A percentile compares a stretch with the other conserved stretches of the same genome.
phyloP scores from a whole-genome alignment of 2,329 filamentous ascomycete species.

The Furcasterigmium furcatum region DNA sequence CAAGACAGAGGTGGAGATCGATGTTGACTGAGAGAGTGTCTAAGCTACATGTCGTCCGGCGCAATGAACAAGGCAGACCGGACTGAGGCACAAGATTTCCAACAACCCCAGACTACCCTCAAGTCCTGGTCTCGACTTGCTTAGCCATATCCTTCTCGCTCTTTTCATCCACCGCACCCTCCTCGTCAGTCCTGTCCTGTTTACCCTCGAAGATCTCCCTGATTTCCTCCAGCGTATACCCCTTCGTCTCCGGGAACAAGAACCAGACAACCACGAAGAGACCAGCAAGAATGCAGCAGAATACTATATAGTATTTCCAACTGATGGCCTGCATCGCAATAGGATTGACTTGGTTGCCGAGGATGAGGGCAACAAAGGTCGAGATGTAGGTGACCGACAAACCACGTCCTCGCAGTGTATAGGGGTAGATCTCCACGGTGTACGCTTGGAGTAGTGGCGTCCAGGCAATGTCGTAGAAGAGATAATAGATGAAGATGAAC shows the following conservation, averaged over 20 bases:
- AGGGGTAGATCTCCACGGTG: constrained; percentile 21
- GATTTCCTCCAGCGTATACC: constrained; percentile 24
- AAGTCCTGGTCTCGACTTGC: too few relatives aligned
- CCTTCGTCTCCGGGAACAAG: constrained; percentile 30
- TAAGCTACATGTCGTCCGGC: too few relatives aligned
- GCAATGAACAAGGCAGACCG: too few relatives aligned
- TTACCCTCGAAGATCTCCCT: constrained; percentile 21
- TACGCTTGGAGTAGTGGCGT: constrained; percentile 26
- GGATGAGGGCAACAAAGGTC: constrained; percentile 15
- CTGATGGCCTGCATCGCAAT: constrained; percentile 30
- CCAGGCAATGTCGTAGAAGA: constrained; percentile 31
- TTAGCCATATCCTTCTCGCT: too few relatives aligned
- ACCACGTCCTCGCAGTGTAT: constrained; percentile 10
- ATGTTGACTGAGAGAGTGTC: too few relatives aligned
- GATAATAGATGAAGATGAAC: constrained; percentile 33
- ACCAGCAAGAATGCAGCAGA: constrained; percentile 26
- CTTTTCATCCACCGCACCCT: too few relatives aligned
- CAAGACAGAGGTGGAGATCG: too few relatives aligned
- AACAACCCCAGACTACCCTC: too few relatives aligned
- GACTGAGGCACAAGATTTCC: too few relatives aligned
- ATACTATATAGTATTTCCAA: constrained; percentile 38
- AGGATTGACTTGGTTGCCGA: constrained; percentile 37
- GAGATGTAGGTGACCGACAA: constrained; percentile 5
- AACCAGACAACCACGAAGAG: constrained; percentile 31
- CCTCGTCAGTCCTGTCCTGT: neutral